Evolutionary conservation across 2,329 filamentous ascomycete genomes (phyloP), one percentile per base, ranked within the genome.

Genomic region (Cercospora canescens): DNA sequence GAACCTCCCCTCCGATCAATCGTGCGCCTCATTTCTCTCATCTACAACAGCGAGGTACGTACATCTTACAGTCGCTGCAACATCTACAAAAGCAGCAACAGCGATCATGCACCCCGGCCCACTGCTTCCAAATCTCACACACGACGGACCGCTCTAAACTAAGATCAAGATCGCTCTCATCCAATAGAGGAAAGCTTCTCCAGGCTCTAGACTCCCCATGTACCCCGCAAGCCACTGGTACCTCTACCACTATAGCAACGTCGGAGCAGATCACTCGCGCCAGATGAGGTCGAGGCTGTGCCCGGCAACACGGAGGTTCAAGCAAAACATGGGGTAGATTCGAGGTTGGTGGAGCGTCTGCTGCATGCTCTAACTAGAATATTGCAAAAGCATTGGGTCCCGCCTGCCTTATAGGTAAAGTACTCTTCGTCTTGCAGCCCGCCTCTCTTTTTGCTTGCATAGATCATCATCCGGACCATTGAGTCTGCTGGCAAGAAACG

Each of bases 291-390:
- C 64, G 64, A 68, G 65, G 56, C 64, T 59, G 56, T 37, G 30
- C 50, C 63, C 69, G 69, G 69, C 68, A 60, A 70, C 48, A 71
- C 65, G 69, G 69, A 71, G 63, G 62, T 70, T 66, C 64, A 14
- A 14, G 32, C 54, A 60, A 60, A 24, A 52, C 41, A 68, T 58
- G 65, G 60, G 56, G 69, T 64, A 63, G 64, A 57, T 32, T 39
- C 48, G 26, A 35, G n/a, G 50, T 32, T 56, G 55, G 32, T 21
- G 37, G 30, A 37, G 35, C 16, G 24, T 45, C 21, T 18, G 16
- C 30, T 58, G 37, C 37, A 56, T 28, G 12, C 32, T 26, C 24
- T 4, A 41, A 26, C 30, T 63, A 64, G 41, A 26, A 18, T 35
- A 37, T 52, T 16, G 41, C 3, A 52, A 30, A 28, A 30, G 26